A percentile compares a stretch with the other conserved stretches of the same genome.
These are phyloP conservation scores for Coleophoma crateriformis DNA, from an alignment of 2,329 filamentous ascomycete species.

Conservation along the genomic window DNA sequence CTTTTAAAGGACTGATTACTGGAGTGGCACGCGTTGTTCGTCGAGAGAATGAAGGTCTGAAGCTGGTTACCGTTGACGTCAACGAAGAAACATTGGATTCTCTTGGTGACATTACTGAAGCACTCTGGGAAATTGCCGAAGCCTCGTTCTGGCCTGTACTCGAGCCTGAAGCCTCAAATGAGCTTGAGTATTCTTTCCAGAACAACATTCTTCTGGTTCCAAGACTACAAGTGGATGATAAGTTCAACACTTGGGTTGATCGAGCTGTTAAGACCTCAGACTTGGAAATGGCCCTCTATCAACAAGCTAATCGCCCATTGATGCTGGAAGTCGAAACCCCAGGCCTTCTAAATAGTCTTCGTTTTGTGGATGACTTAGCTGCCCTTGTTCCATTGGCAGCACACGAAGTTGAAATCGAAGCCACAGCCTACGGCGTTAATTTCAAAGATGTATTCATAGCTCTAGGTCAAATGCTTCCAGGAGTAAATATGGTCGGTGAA, in stretches of 20 bases:
- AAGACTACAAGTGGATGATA: conserved; percentile 1
- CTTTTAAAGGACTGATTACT: conserved; percentile 1
- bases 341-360: conserved; percentile 5
- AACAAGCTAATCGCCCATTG: conserved; percentile 4
- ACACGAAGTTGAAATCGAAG: conserved; percentile 7
- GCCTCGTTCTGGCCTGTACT: background rate
- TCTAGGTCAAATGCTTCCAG: conserved; percentile 12
- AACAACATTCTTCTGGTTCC: conserved; percentile 5
- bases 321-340: conserved; percentile 5
- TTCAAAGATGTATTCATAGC: conserved; percentile 19
- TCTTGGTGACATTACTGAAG: background rate
- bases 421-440: conserved; percentile 9
- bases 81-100: background rate
- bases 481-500: conserved; percentile 20
- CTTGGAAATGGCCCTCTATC: conserved; percentile 1
- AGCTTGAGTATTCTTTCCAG: conserved; percentile 5
- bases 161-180: background rate
- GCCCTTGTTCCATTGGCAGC: conserved; percentile 4
- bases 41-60: conserved; percentile 6
- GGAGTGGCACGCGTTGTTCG: conserved; percentile 6
- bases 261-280: background rate
- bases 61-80: conserved; percentile 5
- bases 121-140: background rate
- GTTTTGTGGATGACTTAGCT: conserved; percentile 12
- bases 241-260: conserved; percentile 1